Evolutionary conservation across 345 rosid species (phyloP).

Genomic region (Linum trigynum): DNA sequence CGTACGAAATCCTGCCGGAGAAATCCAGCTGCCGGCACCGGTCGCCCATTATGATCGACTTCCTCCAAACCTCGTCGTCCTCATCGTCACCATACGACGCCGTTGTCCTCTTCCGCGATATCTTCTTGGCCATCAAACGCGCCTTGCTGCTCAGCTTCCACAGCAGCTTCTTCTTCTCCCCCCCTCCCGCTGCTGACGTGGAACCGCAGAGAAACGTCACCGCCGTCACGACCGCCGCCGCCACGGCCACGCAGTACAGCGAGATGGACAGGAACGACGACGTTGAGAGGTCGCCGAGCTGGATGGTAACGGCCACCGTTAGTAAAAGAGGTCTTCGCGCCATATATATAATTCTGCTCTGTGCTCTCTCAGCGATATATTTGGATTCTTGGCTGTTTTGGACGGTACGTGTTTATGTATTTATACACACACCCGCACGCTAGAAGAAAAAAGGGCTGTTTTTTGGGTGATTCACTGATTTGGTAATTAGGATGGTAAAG

Average conservation of each 20-base stretch:
- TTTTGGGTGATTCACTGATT: too few relatives aligned
- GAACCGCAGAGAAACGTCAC: conserved; percentile 13
- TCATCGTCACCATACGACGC: conserved; percentile 10
- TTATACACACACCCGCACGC: too few relatives aligned
- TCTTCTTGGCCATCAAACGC: conserved; percentile 36
- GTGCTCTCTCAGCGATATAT: neutral
- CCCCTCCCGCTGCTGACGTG: neutral
- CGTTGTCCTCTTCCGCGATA: conserved; percentile 40
- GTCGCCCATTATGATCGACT: conserved; percentile 43
- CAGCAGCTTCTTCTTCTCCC: conserved; percentile 17
- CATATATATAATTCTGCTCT: conserved; percentile 4
- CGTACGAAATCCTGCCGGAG: conserved; percentile 46
- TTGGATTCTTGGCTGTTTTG: too few relatives aligned
- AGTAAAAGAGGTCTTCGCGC: conserved; percentile 13
- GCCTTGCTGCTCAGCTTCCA: conserved; percentile 43
- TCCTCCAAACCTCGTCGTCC: conserved; percentile 43
- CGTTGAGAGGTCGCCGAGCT: conserved; percentile 1
- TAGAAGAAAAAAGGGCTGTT: too few relatives aligned
- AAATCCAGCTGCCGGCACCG: conserved; percentile 42
- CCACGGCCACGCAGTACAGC: neutral
- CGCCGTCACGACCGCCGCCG: conserved; percentile 7
- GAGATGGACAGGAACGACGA: neutral
- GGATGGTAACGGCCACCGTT: neutral
- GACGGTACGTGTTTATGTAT: too few relatives aligned
- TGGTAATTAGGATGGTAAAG: too few relatives aligned